phyloP scores from a whole-genome alignment of 208 protist species.

The Wallacemonas sp. region DNA sequence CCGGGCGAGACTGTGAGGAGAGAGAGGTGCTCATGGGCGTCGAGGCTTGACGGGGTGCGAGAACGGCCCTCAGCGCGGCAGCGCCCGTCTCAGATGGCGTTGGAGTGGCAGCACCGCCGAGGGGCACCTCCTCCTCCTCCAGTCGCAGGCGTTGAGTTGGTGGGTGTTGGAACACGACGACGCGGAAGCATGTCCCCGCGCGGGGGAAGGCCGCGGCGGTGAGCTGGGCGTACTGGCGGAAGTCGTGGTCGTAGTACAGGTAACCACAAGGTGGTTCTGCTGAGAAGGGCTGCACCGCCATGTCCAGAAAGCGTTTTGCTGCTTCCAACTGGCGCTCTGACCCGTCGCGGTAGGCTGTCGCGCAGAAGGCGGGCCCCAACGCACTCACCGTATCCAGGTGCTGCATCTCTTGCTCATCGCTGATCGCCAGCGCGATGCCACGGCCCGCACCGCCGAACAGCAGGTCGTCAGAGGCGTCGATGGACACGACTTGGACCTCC shows the following conservation, averaged over 20 bases:
- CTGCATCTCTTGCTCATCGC: constrained; percentile 3
- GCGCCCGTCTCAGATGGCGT: not conserved
- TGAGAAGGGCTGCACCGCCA: constrained; percentile 7
- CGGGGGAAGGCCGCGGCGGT: constrained; percentile 33
- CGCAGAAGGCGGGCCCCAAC: not conserved
- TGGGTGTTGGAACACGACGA: constrained; percentile 25
- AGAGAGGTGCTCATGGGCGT: constrained; percentile 9
- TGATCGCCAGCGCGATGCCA: constrained; percentile 5
- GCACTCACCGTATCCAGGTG: constrained; percentile 9
- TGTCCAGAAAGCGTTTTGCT: constrained; percentile 30
- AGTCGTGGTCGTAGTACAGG: constrained; percentile 55
- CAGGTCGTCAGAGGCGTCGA: constrained; percentile 7
- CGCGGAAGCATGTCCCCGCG: constrained; percentile 26
- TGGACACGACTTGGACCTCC: constrained; percentile 8
- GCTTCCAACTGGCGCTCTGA: constrained; percentile 19
- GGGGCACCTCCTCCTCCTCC: too few relatives aligned
- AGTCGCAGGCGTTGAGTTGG: not conserved
- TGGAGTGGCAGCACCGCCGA: too few relatives aligned
- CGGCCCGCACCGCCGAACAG: not conserved
- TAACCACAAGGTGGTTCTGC: constrained; percentile 26
- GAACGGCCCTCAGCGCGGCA: not conserved
- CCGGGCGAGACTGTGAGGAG: not conserved
- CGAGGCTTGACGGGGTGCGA: not conserved
- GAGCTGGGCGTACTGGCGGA: constrained; percentile 41
- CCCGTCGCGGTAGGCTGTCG: constrained; percentile 15